phyloP scores from a whole-genome alignment of 2,329 filamentous ascomycete genomes.

The Diatrype stigma region DNA sequence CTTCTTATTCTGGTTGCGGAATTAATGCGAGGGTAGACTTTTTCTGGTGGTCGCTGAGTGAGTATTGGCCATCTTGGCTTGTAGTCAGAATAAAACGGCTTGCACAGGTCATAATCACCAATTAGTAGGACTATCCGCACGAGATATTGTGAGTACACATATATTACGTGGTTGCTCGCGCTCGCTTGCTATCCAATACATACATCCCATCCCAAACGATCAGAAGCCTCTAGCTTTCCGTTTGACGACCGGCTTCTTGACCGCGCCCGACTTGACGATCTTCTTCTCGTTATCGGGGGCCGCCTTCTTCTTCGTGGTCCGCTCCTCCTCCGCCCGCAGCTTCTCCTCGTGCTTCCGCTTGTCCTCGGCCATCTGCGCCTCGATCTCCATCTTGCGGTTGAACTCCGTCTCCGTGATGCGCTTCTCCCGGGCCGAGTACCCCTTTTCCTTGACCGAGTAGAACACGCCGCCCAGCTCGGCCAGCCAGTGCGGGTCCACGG shows the following conservation, averaged over 20 bases:
- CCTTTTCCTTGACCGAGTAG: slow-evolving; percentile 96
- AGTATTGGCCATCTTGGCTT: no score
- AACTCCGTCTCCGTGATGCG: slow-evolving; percentile 87
- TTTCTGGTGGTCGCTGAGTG: no score
- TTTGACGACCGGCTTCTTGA: slow-evolving; percentile 57
- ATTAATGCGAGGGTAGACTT: no score
- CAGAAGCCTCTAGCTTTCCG: slow-evolving; percentile 52
- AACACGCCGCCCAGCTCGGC: slow-evolving; percentile 96
- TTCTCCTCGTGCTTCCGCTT: slow-evolving; percentile 63
- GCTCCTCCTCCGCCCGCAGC: slow-evolving; percentile 46
- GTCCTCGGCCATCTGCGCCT: slow-evolving; percentile 86
- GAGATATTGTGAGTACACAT: no score
- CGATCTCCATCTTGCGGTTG: slow-evolving; percentile 88
- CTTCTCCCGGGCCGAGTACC: slow-evolving; percentile 83
- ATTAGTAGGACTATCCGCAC: no score
- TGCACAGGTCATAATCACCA: no score
- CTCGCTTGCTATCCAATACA: neutral
- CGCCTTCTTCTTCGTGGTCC: slow-evolving; percentile 37
- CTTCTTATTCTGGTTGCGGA: no score
- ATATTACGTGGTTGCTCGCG: no score
- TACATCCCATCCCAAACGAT: no score
- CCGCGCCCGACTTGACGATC: slow-evolving; percentile 57
- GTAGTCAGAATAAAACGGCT: no score
- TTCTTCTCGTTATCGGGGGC: slow-evolving; percentile 44
- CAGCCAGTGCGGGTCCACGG: slow-evolving; percentile 95